Base-by-base conservation (phyloP, 768 basidiomycete species). In the Rhizopogon vesiculosus region DNA sequence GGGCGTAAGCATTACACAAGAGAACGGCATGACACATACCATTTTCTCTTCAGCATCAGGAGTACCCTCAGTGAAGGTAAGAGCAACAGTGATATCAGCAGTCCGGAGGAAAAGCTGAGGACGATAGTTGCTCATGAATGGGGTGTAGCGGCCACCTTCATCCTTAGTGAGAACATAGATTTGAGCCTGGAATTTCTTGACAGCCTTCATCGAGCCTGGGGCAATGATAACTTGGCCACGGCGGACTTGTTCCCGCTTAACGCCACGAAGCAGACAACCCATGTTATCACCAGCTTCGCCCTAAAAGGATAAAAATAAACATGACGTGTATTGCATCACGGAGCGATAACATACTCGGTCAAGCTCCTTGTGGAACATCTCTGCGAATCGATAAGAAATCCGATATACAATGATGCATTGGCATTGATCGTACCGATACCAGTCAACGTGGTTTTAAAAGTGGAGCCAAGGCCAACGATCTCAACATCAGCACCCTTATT, bases 311-410 rank as follows among this genome's bases (percentile, higher is more conserved):
- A 22, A 38, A 49, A 38, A n/a, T n/a, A 25, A 49, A n/a, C 16
- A 43, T 25, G 56, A 42, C 52, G 19, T 22, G 42, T 13, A 28
- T 22, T 9, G 15, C 19, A 48, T 35, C 12, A 38, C 16, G 15
- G 5, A 35, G 15, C 1, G 2, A 18, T 42, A n/a, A 53, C 80
- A 42, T 72, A 87, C 90, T 54, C 94, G 86, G 39, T 99, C 97
- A 54, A 99, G 84, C 76, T 99, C 97, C 79, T 97, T 98, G 81
- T 97, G 96, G 86, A 98, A 98, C 93, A 97, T 98, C 75, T 98
- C 96, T 94, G 62, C 51, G 2, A 45, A 53, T 29, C 16, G 8
- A 8, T 29, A 28, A 28, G 41, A 51, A 39, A 45, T 22, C 6
- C 25, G 39, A 54, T 25, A 48, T 16, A 22, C 8, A 0, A 41